Base-by-base conservation (phyloP, 768 basidiomycete genomes). In the Tricholoma sp. region DNA sequence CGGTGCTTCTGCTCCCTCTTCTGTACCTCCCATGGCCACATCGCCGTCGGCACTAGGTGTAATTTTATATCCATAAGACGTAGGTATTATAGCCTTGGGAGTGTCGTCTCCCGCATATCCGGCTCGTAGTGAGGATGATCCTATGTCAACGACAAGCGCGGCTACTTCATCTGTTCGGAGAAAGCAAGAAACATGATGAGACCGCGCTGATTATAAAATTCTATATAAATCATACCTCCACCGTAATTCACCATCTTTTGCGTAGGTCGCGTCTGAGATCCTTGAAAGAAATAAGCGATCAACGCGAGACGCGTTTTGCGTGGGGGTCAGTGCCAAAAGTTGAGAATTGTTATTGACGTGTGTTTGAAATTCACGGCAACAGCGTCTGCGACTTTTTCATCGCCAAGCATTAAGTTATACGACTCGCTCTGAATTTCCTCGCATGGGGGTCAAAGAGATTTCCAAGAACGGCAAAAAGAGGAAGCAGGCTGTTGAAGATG, bases 31-130 rank as follows among this genome's bases (percentile, higher is more conserved):
- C 85, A 87, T 87, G 1, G 73, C 50, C 3, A 84, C 74, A 62
- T 87, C 85, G 20, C 66, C 73, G 58, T 84, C 76, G 42, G 65
- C n/a, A n/a, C n/a, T 63, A 6, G 70, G 61, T 42, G 71, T 70
- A 56, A 72, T 74, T 41, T 80, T 80, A 69, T 85, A 94, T 32
- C 95, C 95, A 71, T 93, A 98, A 44, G 84, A 79, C 3, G 94
- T 90, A 7, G 97, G 90, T 60, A 96, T 84, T 59, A 98, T 85
- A 15, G 91, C 89, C 72, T 93, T 92, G 15, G 97, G 97, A 10
- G 89, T 83, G 66, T 98, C 97, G 72, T 98, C 96, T 47, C 97
- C 97, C 10, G 97, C 96, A 70, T 98, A 97, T 53, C 97, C 97
- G 10, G 94, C 93, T 68, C 97, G 87, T 53, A 95, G 75, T 8